Evolutionary conservation across 352 stramenopile species (phyloP).

Genomic region (Thalassiosira ordinaria): DNA sequence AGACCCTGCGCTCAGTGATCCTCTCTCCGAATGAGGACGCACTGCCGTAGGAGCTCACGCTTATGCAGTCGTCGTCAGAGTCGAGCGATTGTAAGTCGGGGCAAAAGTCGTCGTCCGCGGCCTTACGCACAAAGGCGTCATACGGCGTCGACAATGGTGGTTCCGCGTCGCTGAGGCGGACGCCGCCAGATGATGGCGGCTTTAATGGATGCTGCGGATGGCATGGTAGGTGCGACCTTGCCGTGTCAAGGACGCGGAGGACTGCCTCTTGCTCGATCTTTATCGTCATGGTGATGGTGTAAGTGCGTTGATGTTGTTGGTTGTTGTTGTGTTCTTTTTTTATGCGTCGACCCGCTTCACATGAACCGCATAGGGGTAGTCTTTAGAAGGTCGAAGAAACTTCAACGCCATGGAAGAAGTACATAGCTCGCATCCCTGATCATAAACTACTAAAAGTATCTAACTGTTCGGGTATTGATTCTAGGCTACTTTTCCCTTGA

Average conservation of each 20-base stretch:
- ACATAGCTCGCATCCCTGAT: no score
- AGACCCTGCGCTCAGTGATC: conserved; percentile 60
- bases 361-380: no score
- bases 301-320: not conserved
- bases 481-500: no score
- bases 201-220: conserved; percentile 28
- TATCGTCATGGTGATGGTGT: conserved; percentile 65
- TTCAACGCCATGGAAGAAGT: no score
- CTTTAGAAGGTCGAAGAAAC: no score
- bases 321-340: no score
- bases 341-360: no score
- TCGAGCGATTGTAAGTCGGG: conserved; percentile 46
- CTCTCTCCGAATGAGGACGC: conserved; percentile 27
- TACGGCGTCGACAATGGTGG: conserved; percentile 3
- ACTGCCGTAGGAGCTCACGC: conserved; percentile 63
- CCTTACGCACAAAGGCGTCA: not conserved
- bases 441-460: no score
- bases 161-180: not conserved
- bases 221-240: conserved; percentile 24
- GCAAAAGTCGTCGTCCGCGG: conserved; percentile 23
- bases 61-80: conserved; percentile 66
- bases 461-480: no score
- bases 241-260: conserved; percentile 49
- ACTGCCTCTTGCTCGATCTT: conserved; percentile 76
- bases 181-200: conserved; percentile 12